Percentiles rank a stretch among this genome's conserved stretches.
Evolutionary conservation across 345 rosid genomes (phyloP).

Genomic region (Eucalyptus shirleyi): DNA sequence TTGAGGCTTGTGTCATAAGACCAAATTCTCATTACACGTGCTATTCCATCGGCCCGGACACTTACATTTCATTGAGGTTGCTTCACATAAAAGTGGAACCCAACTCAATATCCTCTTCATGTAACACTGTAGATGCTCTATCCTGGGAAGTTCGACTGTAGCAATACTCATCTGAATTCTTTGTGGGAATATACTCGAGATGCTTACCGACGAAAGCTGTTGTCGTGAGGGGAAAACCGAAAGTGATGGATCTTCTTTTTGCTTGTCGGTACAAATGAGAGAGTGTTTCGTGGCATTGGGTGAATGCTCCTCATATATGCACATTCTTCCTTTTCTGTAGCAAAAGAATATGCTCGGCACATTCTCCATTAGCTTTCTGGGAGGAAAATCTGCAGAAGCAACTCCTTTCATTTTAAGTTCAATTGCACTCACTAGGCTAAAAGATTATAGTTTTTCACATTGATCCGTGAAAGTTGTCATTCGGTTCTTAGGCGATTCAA

Average conservation of each 20-base stretch:
- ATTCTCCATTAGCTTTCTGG: not conserved
- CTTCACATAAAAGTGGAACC: not conserved
- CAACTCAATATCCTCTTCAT: not conserved
- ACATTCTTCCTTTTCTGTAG: not conserved
- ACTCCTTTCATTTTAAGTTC: not conserved
- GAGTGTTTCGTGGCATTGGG: not conserved
- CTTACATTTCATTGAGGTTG: too few species aligned
- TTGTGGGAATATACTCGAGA: not conserved
- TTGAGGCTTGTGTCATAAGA: not conserved
- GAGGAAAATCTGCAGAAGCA: not conserved
- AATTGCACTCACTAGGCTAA: not conserved
- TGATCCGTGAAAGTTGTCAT: not conserved
- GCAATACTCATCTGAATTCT: not conserved
- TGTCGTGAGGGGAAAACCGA: not conserved
- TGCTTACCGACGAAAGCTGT: not conserved
- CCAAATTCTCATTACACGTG: not conserved
- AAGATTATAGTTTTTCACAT: not conserved
- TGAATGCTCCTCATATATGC: not conserved
- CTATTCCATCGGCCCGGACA: rapidly evolving
- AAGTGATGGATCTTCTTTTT: not conserved
- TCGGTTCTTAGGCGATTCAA: not conserved
- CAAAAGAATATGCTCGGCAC: not conserved
- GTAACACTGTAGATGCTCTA: not conserved
- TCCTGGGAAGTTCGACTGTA: not conserved
- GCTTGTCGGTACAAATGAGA: not conserved